Conservation (phyloP, 495 filamentous ascomycete genomes). For the Aspergillus cavernicola region DNA sequence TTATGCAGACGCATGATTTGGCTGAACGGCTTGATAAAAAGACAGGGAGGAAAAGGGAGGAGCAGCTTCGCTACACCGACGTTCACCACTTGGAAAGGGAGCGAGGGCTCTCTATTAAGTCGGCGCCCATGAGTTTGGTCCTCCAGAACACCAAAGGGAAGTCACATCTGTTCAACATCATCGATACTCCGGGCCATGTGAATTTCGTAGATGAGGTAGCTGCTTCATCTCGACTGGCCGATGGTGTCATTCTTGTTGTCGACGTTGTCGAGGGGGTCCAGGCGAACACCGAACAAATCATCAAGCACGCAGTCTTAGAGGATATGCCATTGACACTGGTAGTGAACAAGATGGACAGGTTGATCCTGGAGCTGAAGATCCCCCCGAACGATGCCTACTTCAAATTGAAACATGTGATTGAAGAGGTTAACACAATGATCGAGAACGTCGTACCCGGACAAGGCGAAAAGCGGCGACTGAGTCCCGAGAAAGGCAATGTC, state of each 20-base stretch:
- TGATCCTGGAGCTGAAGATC: slow-evolving; percentile 91
- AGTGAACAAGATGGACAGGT: slow-evolving; percentile 94
- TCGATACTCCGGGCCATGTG: slow-evolving; percentile 96
- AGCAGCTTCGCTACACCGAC: slow-evolving; percentile 93
- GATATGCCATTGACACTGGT: slow-evolving; percentile 85
- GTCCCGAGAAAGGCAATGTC: slow-evolving; percentile 96
- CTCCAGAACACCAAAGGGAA: slow-evolving; percentile 84
- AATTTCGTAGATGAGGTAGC: slow-evolving; percentile 98
- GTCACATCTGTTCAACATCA: slow-evolving; percentile 91
- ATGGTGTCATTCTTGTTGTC: slow-evolving; percentile 89
- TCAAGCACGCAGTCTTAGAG: slow-evolving; percentile 90
- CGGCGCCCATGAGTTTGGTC: slow-evolving; percentile 91
- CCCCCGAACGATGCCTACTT: slow-evolving; percentile 96
- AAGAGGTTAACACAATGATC: slow-evolving; percentile 95
- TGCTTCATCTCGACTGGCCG: slow-evolving; percentile 77
- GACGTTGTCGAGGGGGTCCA: slow-evolving; percentile 99
- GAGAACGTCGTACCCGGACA: slow-evolving; percentile 81
- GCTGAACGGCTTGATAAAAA: slow-evolving; percentile 71
- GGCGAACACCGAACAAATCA: slow-evolving; percentile 92
- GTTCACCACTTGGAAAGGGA: slow-evolving; percentile 84
- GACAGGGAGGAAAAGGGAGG: slow-evolving; percentile 76
- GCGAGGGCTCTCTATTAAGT: slow-evolving; percentile 88
- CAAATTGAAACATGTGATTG: slow-evolving; percentile 96
- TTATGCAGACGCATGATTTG: slow-evolving; percentile 89
- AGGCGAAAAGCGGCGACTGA: slow-evolving; percentile 75